Evolutionary conservation across 495 filamentous ascomycete species (phyloP).

Genomic region (Aspergillus conjunctus): DNA sequence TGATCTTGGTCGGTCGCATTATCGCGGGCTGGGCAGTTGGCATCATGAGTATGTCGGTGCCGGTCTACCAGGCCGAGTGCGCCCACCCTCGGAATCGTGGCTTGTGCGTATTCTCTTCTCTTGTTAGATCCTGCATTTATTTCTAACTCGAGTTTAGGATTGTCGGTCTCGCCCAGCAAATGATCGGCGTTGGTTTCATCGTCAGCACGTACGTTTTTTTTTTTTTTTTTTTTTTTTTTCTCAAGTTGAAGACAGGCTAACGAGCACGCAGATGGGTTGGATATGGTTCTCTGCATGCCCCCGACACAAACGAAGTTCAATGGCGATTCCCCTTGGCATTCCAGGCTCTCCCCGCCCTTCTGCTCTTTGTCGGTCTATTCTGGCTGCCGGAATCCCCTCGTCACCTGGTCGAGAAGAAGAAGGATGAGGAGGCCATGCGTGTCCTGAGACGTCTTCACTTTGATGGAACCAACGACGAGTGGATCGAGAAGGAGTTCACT

Average conservation of each 20-base stretch:
- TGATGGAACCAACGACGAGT: constrained; percentile 49
- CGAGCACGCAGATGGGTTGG: constrained; percentile 51
- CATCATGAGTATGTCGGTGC: constrained; percentile 59
- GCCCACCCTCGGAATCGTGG: constrained; percentile 55
- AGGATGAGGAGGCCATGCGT: constrained; percentile 46
- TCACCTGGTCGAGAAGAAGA: constrained; percentile 52
- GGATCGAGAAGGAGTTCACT: constrained; percentile 48
- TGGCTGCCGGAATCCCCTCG: constrained; percentile 60
- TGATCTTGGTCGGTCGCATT: constrained; percentile 65
- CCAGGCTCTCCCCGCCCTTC: constrained; percentile 48
- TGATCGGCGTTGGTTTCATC: constrained; percentile 60
- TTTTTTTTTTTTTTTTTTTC: neutral
- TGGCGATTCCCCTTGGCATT: constrained; percentile 62
- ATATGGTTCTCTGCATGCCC: constrained; percentile 52
- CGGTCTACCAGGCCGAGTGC: constrained; percentile 60
- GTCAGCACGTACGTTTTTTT: constrained; percentile 44
- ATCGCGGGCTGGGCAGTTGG: constrained; percentile 64
- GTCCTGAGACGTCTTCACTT: constrained; percentile 54
- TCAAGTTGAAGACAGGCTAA: neutral
- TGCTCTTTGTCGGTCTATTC: constrained; percentile 50
- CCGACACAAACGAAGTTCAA: constrained; percentile 46
- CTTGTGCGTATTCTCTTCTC: neutral
- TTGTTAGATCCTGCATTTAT: neutral
- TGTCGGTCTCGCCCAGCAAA: constrained; percentile 60
- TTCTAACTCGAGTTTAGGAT: constrained; percentile 34